These are phyloP conservation scores for Boletus reticuloceps DNA, from an alignment of 768 basidiomycete species.

Conservation along the genomic window DNA sequence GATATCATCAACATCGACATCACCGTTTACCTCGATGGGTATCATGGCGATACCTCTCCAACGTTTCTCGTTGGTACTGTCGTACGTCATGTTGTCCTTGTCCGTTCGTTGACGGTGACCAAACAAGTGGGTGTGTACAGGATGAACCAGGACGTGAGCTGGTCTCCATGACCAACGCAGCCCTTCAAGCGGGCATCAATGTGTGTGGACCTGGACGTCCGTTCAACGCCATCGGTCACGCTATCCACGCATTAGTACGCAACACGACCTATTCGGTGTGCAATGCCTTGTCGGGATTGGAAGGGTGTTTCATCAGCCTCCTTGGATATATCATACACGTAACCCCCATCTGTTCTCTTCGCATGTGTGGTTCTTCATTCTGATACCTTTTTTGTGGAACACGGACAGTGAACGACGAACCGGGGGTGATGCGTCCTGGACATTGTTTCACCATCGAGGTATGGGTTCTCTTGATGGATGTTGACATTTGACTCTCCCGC, in stretches of 20 bases:
- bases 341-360: conserved; percentile 16
- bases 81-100: conserved; percentile 37
- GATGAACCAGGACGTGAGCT: conserved; percentile 70
- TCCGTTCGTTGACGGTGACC: neutral
- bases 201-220: conserved; percentile 72
- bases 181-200: conserved; percentile 66
- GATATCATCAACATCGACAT: conserved; percentile 91
- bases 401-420: conserved; percentile 71
- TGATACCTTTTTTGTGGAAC: neutral
- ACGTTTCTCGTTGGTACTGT: conserved; percentile 83
- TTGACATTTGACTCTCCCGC: neutral
- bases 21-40: conserved; percentile 79
- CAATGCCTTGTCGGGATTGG: conserved; percentile 81
- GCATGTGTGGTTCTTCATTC: neutral
- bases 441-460: conserved; percentile 95
- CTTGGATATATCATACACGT: conserved; percentile 83
- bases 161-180: conserved; percentile 58
- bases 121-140: conserved; percentile 32
- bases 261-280: conserved; percentile 54
- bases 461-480: conserved; percentile 2
- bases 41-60: conserved; percentile 86
- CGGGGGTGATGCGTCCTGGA: conserved; percentile 77
- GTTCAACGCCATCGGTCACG: conserved; percentile 67
- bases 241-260: conserved; percentile 55
- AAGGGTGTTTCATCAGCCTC: conserved; percentile 70